Percentiles rank a stretch among this genome's conserved stretches.
Conservation (phyloP, 768 basidiomycete genomes). For the Clitopilus passeckerianus region DNA sequence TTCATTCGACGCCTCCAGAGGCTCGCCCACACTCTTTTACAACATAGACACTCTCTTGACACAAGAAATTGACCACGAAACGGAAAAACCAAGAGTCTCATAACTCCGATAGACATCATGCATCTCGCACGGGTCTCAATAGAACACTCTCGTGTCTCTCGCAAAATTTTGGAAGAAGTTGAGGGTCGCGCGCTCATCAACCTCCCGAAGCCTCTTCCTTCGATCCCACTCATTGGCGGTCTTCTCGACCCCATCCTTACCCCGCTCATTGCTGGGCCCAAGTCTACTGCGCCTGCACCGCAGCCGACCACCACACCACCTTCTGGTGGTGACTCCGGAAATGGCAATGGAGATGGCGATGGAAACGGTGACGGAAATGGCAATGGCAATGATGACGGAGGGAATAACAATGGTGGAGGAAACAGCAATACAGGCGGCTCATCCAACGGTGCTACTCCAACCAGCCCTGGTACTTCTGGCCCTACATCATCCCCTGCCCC, state of each 20-base stretch:
- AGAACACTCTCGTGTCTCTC: constrained; percentile 9
- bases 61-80: not conserved
- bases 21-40: not conserved
- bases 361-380: constrained; percentile 11
- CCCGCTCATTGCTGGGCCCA: constrained; percentile 19
- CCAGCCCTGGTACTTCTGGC: not conserved
- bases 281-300: constrained; percentile 9
- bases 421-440: constrained; percentile 1
- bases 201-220: constrained; percentile 31
- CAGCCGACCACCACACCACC: constrained; percentile 9
- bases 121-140: not conserved
- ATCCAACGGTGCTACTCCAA: not conserved
- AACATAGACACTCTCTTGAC: not conserved
- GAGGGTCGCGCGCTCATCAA: constrained; percentile 21
- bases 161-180: constrained; percentile 23
- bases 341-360: constrained; percentile 6
- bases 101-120: not conserved
- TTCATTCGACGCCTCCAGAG: not conserved
- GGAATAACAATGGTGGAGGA: constrained; percentile 11
- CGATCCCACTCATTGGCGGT: constrained; percentile 29
- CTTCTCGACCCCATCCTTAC: constrained; percentile 23
- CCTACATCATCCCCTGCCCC: not conserved
- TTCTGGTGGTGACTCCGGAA: constrained; percentile 5
- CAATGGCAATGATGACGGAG: not conserved
- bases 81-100: not conserved